Percentiles rank a stretch among this genome's conserved stretches.
phyloP scores from a whole-genome alignment of 177 flowering plant species.

The Vitis hybrid region DNA sequence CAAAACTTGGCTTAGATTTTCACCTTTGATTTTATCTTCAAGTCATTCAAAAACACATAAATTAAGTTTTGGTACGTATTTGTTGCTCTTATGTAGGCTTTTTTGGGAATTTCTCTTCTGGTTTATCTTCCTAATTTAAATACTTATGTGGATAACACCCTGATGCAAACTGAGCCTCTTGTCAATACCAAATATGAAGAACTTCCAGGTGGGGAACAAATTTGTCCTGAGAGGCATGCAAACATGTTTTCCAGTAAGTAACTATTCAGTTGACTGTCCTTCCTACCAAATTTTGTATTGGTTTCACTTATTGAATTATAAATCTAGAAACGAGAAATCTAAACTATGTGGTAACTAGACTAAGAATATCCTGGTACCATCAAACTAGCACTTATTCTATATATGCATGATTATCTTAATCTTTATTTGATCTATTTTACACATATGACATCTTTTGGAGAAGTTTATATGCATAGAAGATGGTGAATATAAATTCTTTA shows the following conservation, averaged over 20 bases:
- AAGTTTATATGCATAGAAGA: too few relatives aligned
- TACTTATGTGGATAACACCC: constrained; percentile 75
- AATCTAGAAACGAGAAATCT: too few relatives aligned
- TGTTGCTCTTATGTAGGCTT: constrained; percentile 41
- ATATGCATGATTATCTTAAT: too few relatives aligned
- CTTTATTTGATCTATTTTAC: too few relatives aligned
- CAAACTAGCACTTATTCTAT: too few relatives aligned
- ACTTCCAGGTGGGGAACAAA: constrained; percentile 78
- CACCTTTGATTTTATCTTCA: neutral
- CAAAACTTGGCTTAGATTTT: neutral
- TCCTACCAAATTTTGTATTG: too few relatives aligned
- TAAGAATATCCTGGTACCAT: too few relatives aligned
- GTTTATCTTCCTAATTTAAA: constrained; percentile 77
- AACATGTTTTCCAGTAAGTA: constrained; percentile 79
- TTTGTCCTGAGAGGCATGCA: constrained; percentile 89
- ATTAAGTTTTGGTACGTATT: neutral
- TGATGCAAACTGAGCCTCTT: constrained; percentile 44
- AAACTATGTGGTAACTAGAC: too few relatives aligned
- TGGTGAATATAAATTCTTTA: too few relatives aligned
- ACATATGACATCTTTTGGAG: too few relatives aligned
- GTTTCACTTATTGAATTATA: too few relatives aligned
- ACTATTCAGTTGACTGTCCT: too few relatives aligned
- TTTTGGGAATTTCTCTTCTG: constrained; percentile 71
- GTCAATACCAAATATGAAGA: constrained; percentile 66
- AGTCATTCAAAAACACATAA: neutral